A percentile compares a stretch with the other conserved stretches of the same genome.
phyloP scores from a whole-genome alignment of 345 rosid genomes.

The Citrus australasica region DNA sequence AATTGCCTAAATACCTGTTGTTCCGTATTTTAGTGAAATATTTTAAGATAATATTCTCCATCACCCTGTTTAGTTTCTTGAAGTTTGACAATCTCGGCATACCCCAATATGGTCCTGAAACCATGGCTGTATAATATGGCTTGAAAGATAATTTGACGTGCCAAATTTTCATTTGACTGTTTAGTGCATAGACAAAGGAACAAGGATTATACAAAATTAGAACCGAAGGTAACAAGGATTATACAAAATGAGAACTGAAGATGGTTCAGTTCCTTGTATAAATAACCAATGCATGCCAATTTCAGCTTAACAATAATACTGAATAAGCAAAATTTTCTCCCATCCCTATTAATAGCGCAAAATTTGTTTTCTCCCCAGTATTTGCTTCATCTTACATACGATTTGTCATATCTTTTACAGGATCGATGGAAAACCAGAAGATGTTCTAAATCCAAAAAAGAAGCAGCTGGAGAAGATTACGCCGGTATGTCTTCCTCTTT shows the following conservation, averaged over 20 bases:
- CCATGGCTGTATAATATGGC: neutral
- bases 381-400: neutral
- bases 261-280: neutral
- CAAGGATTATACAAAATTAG: neutral
- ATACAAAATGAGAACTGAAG: neutral
- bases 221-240: neutral
- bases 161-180: neutral
- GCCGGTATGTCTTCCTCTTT: constrained; percentile 48
- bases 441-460: constrained; percentile 87
- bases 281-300: neutral
- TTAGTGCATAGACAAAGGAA: neutral
- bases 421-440: constrained; percentile 97
- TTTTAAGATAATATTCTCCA: neutral
- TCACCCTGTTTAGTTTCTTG: neutral
- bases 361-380: neutral
- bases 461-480: constrained; percentile 94
- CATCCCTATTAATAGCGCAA: neutral
- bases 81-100: neutral
- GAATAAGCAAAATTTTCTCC: neutral
- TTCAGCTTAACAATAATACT: neutral
- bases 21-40: neutral
- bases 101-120: no score
- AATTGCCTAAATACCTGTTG: neutral
- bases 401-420: constrained; percentile 29
- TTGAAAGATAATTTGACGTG: neutral